Evolutionary conservation across 495 filamentous ascomycete species (phyloP).

Genomic region (Poronia punctata): DNA sequence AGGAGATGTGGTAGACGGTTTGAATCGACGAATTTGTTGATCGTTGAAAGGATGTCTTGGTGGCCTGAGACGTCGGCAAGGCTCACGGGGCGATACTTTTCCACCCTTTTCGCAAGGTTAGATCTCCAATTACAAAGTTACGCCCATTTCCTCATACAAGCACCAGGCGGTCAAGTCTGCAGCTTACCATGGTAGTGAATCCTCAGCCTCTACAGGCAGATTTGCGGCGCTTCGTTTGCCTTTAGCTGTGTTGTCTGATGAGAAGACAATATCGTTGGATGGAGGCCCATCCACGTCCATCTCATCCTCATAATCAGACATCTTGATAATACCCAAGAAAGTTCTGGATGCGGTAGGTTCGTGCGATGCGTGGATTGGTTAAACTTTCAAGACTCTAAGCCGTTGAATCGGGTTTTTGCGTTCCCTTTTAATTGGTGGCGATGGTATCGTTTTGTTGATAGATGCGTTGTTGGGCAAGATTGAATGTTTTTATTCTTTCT

Average conservation of each 20-base stretch:
- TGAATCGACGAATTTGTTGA: conserved; percentile 91
- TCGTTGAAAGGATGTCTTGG: conserved; percentile 91
- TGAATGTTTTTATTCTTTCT: no score
- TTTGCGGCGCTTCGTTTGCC: conserved; percentile 89
- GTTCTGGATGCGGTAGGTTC: no score
- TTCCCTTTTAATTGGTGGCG: no score
- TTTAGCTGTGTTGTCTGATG: conserved; percentile 61
- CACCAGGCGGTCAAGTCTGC: not conserved
- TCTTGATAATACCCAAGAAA: no score
- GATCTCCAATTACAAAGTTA: not conserved
- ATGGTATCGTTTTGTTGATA: no score
- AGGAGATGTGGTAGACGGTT: conserved; percentile 95
- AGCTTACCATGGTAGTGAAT: conserved; percentile 83
- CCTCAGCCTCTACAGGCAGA: conserved; percentile 86
- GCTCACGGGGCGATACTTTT: conserved; percentile 89
- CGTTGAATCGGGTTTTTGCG: not conserved
- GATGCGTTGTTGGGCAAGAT: no score
- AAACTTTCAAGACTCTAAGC: not conserved
- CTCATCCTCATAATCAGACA: conserved; percentile 90
- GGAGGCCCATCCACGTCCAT: conserved; percentile 76
- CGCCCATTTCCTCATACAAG: not conserved
- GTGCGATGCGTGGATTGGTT: not conserved
- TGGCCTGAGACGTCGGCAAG: conserved; percentile 94
- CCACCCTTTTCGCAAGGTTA: conserved; percentile 60
- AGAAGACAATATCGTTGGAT: conserved; percentile 53